These are phyloP conservation scores for Chenopodium berlandieri DNA, from an alignment of 148 eudicot species.

Conservation along the genomic window DNA sequence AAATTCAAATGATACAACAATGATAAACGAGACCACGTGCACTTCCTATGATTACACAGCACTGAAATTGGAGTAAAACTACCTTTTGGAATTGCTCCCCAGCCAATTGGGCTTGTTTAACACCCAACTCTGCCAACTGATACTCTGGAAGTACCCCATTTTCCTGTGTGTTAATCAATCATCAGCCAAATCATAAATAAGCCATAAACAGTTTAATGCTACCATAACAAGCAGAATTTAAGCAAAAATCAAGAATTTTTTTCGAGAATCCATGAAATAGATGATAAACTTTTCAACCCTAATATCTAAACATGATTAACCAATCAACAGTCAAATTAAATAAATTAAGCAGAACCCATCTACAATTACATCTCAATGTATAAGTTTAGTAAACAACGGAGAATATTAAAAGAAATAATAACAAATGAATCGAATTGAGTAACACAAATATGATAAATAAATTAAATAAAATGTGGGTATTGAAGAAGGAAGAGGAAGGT, in stretches of 20 bases:
- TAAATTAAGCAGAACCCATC: not conserved
- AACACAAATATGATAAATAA: not conserved
- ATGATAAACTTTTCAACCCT: not conserved
- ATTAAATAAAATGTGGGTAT: too few relatives aligned
- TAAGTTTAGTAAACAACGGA: not conserved
- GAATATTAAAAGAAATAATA: too few relatives aligned
- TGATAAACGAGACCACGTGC: not conserved
- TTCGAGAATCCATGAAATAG: too few relatives aligned
- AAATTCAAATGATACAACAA: not conserved
- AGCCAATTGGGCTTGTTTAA: constrained; percentile 68
- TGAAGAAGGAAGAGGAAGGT: constrained; percentile 1
- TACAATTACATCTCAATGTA: too few relatives aligned
- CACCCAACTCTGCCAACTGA: constrained; percentile 72
- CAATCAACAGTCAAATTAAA: not conserved
- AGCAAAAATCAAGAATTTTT: too few relatives aligned
- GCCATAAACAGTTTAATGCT: not conserved
- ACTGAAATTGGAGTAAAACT: not conserved
- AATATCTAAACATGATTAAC: too few relatives aligned
- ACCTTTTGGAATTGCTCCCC: constrained; percentile 77
- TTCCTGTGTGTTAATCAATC: constrained; percentile 43
- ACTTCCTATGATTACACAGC: not conserved
- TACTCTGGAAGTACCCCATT: constrained; percentile 79
- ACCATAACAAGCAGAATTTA: too few relatives aligned
- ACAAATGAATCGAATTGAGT: too few relatives aligned
- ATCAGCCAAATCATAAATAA: not conserved